Conservation (phyloP, 2,329 filamentous ascomycete species). For the Hypoxylon sp. region DNA sequence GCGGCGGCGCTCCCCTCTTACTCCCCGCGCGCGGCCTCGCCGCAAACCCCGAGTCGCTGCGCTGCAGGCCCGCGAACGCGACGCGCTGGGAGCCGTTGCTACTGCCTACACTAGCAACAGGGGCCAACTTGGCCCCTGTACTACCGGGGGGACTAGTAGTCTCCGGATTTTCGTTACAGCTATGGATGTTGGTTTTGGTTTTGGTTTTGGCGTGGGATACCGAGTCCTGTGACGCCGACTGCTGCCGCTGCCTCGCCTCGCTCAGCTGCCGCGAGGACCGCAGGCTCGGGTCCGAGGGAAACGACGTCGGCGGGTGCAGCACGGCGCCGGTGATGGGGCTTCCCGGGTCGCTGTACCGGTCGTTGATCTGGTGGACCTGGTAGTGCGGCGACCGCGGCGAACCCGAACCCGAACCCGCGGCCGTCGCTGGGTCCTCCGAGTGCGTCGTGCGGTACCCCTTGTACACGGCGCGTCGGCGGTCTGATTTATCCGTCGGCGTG, state of each 20-base stretch:
- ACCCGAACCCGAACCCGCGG: too few relatives aligned
- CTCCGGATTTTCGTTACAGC: not conserved
- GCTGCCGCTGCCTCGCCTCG: not conserved
- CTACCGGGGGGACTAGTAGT: not conserved
- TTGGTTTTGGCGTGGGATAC: too few relatives aligned
- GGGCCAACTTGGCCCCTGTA: not conserved
- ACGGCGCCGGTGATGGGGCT: slow-evolving; percentile 36
- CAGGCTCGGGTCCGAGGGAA: slow-evolving; percentile 38
- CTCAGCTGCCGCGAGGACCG: slow-evolving; percentile 2
- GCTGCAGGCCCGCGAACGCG: slow-evolving; percentile 31
- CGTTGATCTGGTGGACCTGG: slow-evolving; percentile 33
- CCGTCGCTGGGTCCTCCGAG: slow-evolving; percentile 13
- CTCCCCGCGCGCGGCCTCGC: slow-evolving; percentile 26
- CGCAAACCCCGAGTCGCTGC: slow-evolving; percentile 34
- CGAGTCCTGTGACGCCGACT: not conserved
- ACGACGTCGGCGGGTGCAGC: slow-evolving; percentile 29
- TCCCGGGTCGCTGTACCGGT: slow-evolving; percentile 46
- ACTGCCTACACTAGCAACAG: not conserved
- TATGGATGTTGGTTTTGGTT: not conserved
- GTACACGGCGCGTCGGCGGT: slow-evolving; percentile 10
- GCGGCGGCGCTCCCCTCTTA: slow-evolving; percentile 24
- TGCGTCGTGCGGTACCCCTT: slow-evolving; percentile 30
- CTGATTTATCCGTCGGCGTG: not conserved
- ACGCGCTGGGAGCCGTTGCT: slow-evolving; percentile 15
- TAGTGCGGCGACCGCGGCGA: slow-evolving; percentile 1